A percentile compares a stretch with the other conserved stretches of the same genome.
These are phyloP conservation scores for Coniochaeta hoffmannii DNA, from an alignment of 2,329 filamentous ascomycete species.

Conservation along the genomic window DNA sequence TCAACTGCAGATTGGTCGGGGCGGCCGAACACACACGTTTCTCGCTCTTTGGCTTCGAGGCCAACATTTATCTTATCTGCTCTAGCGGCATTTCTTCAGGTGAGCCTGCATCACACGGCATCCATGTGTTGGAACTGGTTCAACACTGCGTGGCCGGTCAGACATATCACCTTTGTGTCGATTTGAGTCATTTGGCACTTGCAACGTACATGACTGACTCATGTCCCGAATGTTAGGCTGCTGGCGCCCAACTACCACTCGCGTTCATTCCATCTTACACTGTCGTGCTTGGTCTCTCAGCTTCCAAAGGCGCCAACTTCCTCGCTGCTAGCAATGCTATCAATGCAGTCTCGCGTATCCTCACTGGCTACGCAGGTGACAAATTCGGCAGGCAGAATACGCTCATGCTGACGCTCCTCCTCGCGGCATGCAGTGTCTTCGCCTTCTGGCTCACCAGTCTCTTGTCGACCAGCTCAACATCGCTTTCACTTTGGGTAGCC, in stretches of 20 bases:
- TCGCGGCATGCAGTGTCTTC: conserved; percentile 27
- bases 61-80: conserved; percentile 33
- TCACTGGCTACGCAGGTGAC: conserved; percentile 37
- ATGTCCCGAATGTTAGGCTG: conserved; percentile 21
- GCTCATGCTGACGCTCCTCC: conserved; percentile 30
- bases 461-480: conserved; percentile 11
- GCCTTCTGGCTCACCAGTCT: conserved; percentile 28
- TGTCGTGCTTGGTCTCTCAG: conserved; percentile 31
- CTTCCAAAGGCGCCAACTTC: conserved; percentile 32
- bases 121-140: too few relatives aligned
- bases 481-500: conserved; percentile 27
- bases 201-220: too few relatives aligned
- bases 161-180: too few relatives aligned
- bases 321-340: conserved; percentile 37
- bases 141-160: too few relatives aligned
- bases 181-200: too few relatives aligned
- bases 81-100: conserved; percentile 28
- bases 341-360: conserved; percentile 34
- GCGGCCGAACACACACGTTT: conserved; percentile 26
- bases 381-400: conserved; percentile 39
- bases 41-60: conserved; percentile 25
- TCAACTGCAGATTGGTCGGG: conserved; percentile 9
- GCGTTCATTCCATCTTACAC: conserved; percentile 40
- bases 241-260: conserved; percentile 37
- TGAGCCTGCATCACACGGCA: background rate